phyloP scores from a whole-genome alignment of 495 filamentous ascomycete species.

The Choiromyces venosus region DNA sequence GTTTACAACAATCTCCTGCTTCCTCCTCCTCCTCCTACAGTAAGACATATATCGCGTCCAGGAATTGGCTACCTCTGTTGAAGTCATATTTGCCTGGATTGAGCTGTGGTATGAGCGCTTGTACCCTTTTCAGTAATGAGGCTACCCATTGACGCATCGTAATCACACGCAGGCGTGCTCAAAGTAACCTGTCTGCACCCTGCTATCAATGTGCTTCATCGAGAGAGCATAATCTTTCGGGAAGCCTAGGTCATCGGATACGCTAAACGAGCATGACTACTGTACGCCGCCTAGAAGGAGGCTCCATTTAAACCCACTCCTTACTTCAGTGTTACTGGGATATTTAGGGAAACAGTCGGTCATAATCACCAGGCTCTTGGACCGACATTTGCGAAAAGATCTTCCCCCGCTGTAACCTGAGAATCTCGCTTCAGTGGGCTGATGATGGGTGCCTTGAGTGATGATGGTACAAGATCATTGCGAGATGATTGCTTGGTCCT shows the following conservation, averaged over 20 bases:
- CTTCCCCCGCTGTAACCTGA: not conserved
- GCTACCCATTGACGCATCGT: not conserved
- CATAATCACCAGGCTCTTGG: not conserved
- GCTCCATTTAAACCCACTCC: no score
- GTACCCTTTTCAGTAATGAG: not conserved
- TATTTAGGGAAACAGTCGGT: not conserved
- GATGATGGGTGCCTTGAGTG: not conserved
- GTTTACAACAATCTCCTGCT: not conserved
- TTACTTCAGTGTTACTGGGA: not conserved
- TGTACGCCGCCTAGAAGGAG: not conserved
- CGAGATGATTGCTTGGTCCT: not conserved
- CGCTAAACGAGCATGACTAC: not conserved
- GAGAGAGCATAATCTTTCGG: not conserved
- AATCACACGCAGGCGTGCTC: not conserved
- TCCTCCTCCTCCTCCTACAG: no score
- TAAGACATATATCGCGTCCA: not conserved
- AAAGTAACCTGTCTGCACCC: not conserved
- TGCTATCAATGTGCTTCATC: not conserved
- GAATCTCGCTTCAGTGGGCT: not conserved
- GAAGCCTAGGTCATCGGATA: not conserved
- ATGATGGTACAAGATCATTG: not conserved
- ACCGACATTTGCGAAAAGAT: not conserved
- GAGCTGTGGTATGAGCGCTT: not conserved
- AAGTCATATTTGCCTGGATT: not conserved
- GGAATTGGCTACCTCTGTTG: not conserved